These are phyloP conservation scores for Stereum hirsutum DNA, from an alignment of 1,284 basidiomycete genomes.

Conservation along the genomic window DNA sequence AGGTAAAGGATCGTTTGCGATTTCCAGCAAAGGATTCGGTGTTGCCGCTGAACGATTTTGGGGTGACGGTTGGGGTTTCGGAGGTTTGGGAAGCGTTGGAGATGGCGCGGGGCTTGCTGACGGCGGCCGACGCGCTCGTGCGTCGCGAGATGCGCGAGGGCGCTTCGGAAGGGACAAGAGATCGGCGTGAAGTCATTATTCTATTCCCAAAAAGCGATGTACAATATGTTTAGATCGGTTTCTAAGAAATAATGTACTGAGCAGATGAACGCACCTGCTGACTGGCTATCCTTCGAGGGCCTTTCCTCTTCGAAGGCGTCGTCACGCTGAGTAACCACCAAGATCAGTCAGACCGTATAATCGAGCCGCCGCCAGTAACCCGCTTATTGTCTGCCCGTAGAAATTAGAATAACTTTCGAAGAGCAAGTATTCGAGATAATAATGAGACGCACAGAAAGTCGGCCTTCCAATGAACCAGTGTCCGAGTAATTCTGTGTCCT, in stretches of 20 bases:
- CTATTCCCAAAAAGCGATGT: background rate
- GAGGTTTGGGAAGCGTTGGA: slow-evolving; percentile 22
- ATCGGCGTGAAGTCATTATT: slow-evolving; percentile 13
- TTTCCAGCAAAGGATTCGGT: slow-evolving; percentile 23
- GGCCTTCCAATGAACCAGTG: too few species aligned
- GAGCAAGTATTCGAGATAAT: too few species aligned
- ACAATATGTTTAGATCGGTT: background rate
- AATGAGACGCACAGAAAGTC: too few species aligned
- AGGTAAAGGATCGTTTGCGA: slow-evolving; percentile 14
- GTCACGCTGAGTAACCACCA: too few species aligned
- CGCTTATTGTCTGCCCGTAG: too few species aligned
- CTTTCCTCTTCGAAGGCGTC: background rate
- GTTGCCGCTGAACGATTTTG: slow-evolving; percentile 28
- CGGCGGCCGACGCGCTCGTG: slow-evolving; percentile 19
- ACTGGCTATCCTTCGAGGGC: background rate
- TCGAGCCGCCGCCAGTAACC: too few species aligned
- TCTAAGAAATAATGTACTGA: background rate
- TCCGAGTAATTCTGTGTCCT: too few species aligned
- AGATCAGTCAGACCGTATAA: too few species aligned
- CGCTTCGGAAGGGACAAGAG: slow-evolving; percentile 24
- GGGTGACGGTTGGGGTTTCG: slow-evolving; percentile 25
- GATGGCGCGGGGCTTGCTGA: slow-evolving; percentile 22
- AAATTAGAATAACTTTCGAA: too few species aligned
- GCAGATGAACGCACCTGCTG: background rate
- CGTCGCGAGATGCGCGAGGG: slow-evolving; percentile 23